Evolutionary conservation across 805 yeast genomes (phyloP), one percentile per base, ranked within the genome.

Genomic region (Candida gorgasii): DNA sequence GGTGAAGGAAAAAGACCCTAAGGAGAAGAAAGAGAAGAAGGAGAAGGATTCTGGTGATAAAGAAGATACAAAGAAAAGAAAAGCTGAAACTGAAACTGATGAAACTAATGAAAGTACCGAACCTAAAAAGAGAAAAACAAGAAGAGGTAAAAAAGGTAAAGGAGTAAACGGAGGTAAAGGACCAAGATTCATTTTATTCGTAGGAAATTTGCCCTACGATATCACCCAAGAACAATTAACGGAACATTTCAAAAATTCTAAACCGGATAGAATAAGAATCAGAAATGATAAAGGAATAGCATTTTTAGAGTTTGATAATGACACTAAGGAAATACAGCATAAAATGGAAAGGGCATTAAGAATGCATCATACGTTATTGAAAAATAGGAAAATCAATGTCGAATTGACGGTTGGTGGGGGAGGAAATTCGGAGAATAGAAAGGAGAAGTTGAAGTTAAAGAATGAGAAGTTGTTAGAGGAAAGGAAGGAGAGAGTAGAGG

Each of bases 321-420:
- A 72, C 39, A 65, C 72, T 30, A 69, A 65, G 14, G 86, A 84
- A 47, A 87, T 90, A 30, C 85, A 85, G 53, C 77, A 80, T 46
- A 78, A 84, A 46, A 83, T 93, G 82, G 96, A 89, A 55, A 73
- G 79, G 35, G 97, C 97, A 0, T 72, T 93, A 53, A 72, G 84
- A 49, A 77, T 86, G 72, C 97, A 93, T 62, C 96, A 88, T 63
- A 74, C 92, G 3, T 54, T 69, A 8, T 59, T 92, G 49, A 75
- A 79, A 44, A 74, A 76, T 33, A 75, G 97, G 52, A 88, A 83
- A 61, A 90, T 93, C 57, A 93, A 93, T 58, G 97, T 93, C 26
- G 99, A 93, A 62, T 74, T 93, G 54, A 93, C 98, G 2, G 99
- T 89, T 39, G 99, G 99, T 43, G 99, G 99, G 31, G 99, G 99